Base-by-base conservation (phyloP, 306 rosid genomes). In the Albizia julibrissin region DNA sequence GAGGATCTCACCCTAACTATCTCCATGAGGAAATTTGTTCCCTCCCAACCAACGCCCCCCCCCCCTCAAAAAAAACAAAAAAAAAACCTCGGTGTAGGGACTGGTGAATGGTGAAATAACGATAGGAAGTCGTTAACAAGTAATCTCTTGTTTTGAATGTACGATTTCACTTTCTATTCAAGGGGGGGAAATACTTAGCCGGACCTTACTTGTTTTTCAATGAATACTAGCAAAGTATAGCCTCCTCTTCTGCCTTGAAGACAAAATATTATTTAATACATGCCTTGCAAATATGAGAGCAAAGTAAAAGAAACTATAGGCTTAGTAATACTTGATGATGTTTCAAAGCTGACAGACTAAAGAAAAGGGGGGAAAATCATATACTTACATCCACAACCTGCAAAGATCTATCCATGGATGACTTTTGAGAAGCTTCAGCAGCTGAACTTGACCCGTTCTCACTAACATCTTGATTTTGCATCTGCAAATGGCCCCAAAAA, bases 351-450 rank as follows among this genome's bases (percentile, higher is more conserved):
- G 54, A 49, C 19, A 56, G 58, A 47, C 75, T n/a, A 77, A 26
- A 72, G 72, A 26, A 58, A 24, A 13, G 77, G 33, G 78, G 4
- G 50, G 18, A 62, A 47, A 78, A 72, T 65, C 42, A 77, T 52
- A 82, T 80, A 89, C 98, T 87, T 87, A 95, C 97, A 85, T 87
- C 92, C 54, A 68, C 84, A 49, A 75, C 84, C 85, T 89, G 89
- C 74, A 81, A 87, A 47, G 88, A 87, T 86, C 87, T 86, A 69
- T 50, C 84, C 29, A 47, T 72, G 2, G 84, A 78, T 72, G 89
- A 86, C 85, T 90, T 93, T 81, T 77, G 89, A 81, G 93, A 88
- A 85, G 79, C 86, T 81, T 87, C 95, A 14, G 87, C 69, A 68
- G 79, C 87, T 77, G 97, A 88, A 72, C 90, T 84, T 74, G 97